Evolutionary conservation across 331 rosid species (phyloP), one percentile per base, ranked within the genome.

Genomic region (Quercus lobata): DNA sequence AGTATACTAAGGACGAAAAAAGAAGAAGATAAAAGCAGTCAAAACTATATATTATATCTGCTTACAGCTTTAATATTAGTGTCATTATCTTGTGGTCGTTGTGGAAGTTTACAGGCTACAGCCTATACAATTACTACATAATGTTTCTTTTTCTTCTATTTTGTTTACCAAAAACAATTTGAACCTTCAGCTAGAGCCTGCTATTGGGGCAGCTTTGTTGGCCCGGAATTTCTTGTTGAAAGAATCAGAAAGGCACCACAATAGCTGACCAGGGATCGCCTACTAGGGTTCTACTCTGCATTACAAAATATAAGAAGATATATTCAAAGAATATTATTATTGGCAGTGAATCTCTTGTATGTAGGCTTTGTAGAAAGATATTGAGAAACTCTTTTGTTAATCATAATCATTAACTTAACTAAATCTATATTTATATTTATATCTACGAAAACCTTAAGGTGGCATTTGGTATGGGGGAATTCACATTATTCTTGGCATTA

Each of bases 151-250:
- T 65, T 32, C 46, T 65, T 30, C 22, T 65, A 65, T 65, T 65
- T 65, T 65, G 24, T 32, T 65, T 32, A 65, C 22, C 24, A 0
- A 22, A 84, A 71, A 27, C 24, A 57, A 55, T 10, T 69, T 55
- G 55, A 25, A 76, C 74, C 54, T 55, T 52, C 90, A 92, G 98
- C 92, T 92, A 65, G 98, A 91, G 84, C 97, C 98, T 86, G 97
- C 98, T 27, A 88, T 94, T 71, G 98, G 97, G 27, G 98, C 98
- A 17, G 98, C 98, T 17, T 91, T 93, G 92, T 72, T 94, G 74
- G 98, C 97, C 55, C 90, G 93, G 93, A 94, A 88, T 82, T 92
- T 89, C 79, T 83, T 76, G 76, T 82, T 90, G 97, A 90, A 91
- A 78, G 97, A 92, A 73, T 83, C 81, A 6, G 84, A 71, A 56